Conservation (phyloP, 2,329 filamentous ascomycete genomes). For the Amauroascus niger region DNA sequence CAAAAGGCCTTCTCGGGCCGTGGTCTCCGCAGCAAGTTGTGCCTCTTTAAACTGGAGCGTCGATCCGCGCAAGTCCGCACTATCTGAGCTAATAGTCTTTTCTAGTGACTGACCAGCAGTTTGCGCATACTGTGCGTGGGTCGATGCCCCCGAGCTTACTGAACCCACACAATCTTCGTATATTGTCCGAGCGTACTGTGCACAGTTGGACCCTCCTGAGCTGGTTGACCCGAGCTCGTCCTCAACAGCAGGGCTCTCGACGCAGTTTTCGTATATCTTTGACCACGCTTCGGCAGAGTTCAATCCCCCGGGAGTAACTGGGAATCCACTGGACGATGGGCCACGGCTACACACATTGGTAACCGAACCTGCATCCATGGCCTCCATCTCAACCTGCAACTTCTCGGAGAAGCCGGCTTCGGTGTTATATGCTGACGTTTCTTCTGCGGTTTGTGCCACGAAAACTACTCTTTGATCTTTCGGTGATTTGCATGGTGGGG, state of each 20-base stretch:
- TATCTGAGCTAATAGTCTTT: background rate
- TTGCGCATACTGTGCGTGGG: background rate
- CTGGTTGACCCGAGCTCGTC: background rate
- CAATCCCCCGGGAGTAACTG: background rate
- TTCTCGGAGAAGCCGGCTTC: background rate
- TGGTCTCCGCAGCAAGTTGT: slow-evolving; percentile 11
- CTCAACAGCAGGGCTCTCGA: slow-evolving; percentile 5
- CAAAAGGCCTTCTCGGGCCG: slow-evolving; percentile 11
- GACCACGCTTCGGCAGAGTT: slow-evolving; percentile 16
- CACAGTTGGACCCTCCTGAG: background rate
- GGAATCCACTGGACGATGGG: background rate
- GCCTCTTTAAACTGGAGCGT: slow-evolving; percentile 13
- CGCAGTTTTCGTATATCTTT: slow-evolving; percentile 14
- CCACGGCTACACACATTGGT: background rate
- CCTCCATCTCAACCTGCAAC: background rate
- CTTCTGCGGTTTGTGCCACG: background rate
- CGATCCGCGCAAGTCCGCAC: slow-evolving; percentile 12
- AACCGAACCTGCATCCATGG: background rate
- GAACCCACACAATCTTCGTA: background rate
- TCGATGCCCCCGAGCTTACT: background rate
- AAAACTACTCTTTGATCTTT: background rate
- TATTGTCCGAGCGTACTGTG: slow-evolving; percentile 3
- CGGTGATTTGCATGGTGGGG: background rate
- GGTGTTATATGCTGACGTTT: background rate
- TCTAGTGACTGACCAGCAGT: background rate